Base-by-base conservation (phyloP, 768 basidiomycete genomes). In the Boletus rubroflammeus region DNA sequence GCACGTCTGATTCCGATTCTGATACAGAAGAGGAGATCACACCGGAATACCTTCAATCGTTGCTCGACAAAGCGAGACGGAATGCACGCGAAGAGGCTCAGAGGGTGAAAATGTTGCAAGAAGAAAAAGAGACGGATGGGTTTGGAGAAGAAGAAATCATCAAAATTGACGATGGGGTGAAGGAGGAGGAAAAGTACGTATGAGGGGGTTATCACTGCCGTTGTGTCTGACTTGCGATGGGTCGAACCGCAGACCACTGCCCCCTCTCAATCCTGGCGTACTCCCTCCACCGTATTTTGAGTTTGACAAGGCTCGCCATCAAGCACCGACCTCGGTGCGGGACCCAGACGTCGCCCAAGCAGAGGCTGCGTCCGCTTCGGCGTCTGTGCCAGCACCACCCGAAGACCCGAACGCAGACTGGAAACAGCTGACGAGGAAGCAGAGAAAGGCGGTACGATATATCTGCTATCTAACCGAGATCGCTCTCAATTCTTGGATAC, bases 241-340 rank as follows among this genome's bases (percentile, higher is more conserved):
- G 39, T 26, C 26, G n/a, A 11, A 23, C 32, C 3, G 6, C 60
- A 86, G 84, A 58, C 76, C 77, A 23, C 65, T 91, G 43, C 89
- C 90, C 3, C 65, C 69, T 10, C 72, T 91, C n/a, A 74, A 90
- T 63, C 83, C 88, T 47, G 85, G 86, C 43, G 63, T 66, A 14
- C 78, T 89, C 11, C 87, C 88, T 7, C 66, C 71, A 15, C 76
- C 84, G 5, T 91, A 91, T 67, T 81, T 93, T 51, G 76, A 75
- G 34, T 72, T 85, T 44, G 76, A 76, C 21, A 66, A 74, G 50
- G 69, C 69, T 25, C 73, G 72, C 32, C 71, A 72, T 47, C 75
- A 76, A 6, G 74, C 75, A 3, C 77, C 80, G 6, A 77, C 74
- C 5, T 71, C 68, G 32, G 67, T 85, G 15, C 77, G 79, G 36